These are phyloP conservation scores for Boletus subcaerulescens DNA, from an alignment of 768 basidiomycete genomes.

Conservation along the genomic window DNA sequence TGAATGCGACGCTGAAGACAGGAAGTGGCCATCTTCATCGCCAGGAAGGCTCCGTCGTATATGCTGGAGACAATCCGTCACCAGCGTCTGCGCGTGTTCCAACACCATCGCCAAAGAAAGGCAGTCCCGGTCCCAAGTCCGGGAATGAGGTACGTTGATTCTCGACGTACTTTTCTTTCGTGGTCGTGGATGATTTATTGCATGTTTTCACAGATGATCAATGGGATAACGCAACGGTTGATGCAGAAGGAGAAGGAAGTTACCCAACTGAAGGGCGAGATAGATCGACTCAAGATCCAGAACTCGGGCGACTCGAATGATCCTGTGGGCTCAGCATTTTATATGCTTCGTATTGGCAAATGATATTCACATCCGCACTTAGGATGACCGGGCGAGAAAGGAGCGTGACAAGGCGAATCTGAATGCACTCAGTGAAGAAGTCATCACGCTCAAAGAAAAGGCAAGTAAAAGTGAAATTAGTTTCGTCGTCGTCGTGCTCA, in stretches of 20 bases:
- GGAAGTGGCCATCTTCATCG: slow-evolving; percentile 1
- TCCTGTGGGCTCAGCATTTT: slow-evolving; percentile 42
- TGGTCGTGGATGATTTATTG: not conserved
- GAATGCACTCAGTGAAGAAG: slow-evolving; percentile 71
- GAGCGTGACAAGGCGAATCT: slow-evolving; percentile 75
- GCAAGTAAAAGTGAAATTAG: slow-evolving; percentile 36
- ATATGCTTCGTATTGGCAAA: not conserved
- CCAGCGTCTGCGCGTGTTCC: not conserved
- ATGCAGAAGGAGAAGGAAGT: slow-evolving; percentile 87
- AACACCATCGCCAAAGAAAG: slow-evolving; percentile 26
- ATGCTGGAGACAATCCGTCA: slow-evolving; percentile 9
- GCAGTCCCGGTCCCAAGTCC: slow-evolving; percentile 44
- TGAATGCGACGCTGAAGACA: slow-evolving; percentile 10
- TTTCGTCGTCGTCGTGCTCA: not conserved
- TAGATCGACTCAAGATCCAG: slow-evolving; percentile 59
- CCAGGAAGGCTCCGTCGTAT: slow-evolving; percentile 16
- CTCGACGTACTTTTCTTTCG: not conserved
- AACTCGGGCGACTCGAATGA: slow-evolving; percentile 57
- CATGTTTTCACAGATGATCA: slow-evolving; percentile 45
- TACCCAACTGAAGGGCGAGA: slow-evolving; percentile 64
- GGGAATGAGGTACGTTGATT: slow-evolving; percentile 52
- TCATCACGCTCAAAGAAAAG: slow-evolving; percentile 65
- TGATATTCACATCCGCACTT: not conserved
- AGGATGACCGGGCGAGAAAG: slow-evolving; percentile 74
- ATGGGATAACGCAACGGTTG: slow-evolving; percentile 75